These are phyloP conservation scores for Colletotrichum coccodes DNA, from an alignment of 2,329 filamentous ascomycete species.

Conservation along the genomic window DNA sequence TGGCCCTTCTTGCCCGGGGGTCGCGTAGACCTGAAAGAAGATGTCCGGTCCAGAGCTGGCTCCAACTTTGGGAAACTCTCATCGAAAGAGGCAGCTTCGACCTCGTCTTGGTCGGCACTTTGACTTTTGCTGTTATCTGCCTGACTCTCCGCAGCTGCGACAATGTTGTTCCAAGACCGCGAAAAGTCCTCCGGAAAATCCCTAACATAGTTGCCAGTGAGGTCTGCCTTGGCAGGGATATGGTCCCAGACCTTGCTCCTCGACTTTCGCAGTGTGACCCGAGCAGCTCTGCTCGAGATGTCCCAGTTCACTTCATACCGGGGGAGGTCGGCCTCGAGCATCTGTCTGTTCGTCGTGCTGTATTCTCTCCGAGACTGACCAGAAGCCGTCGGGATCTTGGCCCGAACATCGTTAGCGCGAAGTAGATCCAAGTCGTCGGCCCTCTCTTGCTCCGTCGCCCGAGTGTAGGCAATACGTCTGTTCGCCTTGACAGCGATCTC, in stretches of 20 bases:
- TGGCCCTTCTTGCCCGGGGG: conserved; percentile 34
- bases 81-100: conserved; percentile 50
- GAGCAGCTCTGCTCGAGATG: conserved; percentile 28
- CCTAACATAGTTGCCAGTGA: conserved; percentile 60
- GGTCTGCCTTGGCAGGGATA: not conserved
- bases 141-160: conserved; percentile 11
- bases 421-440: conserved; percentile 38
- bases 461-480: conserved; percentile 1
- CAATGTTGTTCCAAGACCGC: conserved; percentile 49
- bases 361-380: conserved; percentile 29
- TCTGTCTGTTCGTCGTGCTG: conserved; percentile 26
- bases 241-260: conserved; percentile 32
- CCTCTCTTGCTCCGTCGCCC: conserved; percentile 30
- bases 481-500: conserved; percentile 48
- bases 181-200: conserved; percentile 65
- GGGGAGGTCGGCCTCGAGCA: conserved; percentile 27
- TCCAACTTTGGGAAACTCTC: conserved; percentile 51
- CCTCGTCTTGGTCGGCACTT: conserved; percentile 38
- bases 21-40: conserved; percentile 11
- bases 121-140: conserved; percentile 15
- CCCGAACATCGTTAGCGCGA: conserved; percentile 36
- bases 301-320: conserved; percentile 27
- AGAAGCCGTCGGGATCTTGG: conserved; percentile 27
- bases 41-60: conserved; percentile 41
- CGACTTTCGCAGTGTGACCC: conserved; percentile 21